phyloP scores from a whole-genome alignment of 352 stramenopile species.

The Phytophthora quininea region DNA sequence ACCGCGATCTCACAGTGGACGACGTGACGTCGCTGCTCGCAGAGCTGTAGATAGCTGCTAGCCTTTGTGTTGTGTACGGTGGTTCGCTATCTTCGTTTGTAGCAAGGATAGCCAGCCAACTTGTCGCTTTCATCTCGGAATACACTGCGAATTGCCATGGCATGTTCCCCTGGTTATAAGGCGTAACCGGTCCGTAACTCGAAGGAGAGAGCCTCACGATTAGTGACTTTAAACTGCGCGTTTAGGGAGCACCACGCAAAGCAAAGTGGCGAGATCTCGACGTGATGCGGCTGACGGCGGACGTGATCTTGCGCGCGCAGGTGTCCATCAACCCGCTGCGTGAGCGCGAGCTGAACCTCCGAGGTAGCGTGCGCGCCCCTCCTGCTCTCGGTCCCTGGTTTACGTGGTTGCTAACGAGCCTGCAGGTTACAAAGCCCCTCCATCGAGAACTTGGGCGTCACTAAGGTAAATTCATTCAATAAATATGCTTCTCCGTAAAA shows the following conservation, averaged over 20 bases:
- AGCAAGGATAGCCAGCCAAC: constrained; percentile 11
- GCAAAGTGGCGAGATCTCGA: constrained; percentile 16
- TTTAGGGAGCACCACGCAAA: constrained; percentile 1
- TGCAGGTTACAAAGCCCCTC: constrained; percentile 89
- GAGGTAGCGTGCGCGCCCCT: constrained; percentile 54
- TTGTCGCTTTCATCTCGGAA: constrained; percentile 6
- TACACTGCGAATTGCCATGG: too few species aligned
- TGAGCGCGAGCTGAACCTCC: constrained; percentile 92
- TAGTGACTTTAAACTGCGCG: too few species aligned
- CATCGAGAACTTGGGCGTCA: constrained; percentile 94
- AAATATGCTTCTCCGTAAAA: background rate
- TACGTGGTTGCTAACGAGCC: constrained; percentile 39
- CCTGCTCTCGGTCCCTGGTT: background rate
- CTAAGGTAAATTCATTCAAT: constrained; percentile 57
- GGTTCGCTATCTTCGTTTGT: constrained; percentile 5
- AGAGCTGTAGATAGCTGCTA: constrained; percentile 47
- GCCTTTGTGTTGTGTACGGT: constrained; percentile 14
- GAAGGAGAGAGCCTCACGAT: too few species aligned
- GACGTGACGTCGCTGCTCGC: constrained; percentile 81
- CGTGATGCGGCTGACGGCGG: constrained; percentile 86
- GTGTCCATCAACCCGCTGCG: constrained; percentile 92
- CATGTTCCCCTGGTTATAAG: too few species aligned
- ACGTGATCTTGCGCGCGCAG: constrained; percentile 89
- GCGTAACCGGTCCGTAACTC: too few species aligned
- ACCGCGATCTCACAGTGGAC: constrained; percentile 87